Base-by-base conservation (phyloP, 2,329 filamentous ascomycete genomes). In the Neofusicoccum parvum region DNA sequence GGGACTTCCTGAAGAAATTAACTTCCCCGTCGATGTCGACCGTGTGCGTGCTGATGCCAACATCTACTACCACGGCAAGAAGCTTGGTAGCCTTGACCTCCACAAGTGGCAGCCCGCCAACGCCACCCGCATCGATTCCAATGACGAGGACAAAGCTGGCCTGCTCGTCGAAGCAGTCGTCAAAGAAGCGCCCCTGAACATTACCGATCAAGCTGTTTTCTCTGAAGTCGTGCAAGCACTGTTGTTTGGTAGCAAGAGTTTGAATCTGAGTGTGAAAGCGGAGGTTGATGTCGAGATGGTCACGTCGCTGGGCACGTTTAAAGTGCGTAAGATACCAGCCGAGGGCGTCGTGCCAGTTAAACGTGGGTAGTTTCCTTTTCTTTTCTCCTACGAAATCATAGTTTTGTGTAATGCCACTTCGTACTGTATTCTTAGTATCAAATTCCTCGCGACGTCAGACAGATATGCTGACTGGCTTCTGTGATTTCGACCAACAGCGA, bases 291-390 rank as follows among this genome's bases (percentile, higher is more conserved):
- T 94, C 69, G 87, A 91, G 72, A 87, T 97, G 60, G 83, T 88
- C 66, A 97, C 94, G 36, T 89, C 90, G 32, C 83, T 99, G 68
- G 95, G 95, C 56, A 83, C 89, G 70, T 86, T 98, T 73, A 85
- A 90, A 63, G 82, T 98, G 72, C 92, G 92, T 77, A 88, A 90
- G 70, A 90, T 99, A 72, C 94, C 94, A 54, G 92, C 77, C 49
- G 85, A 93, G 82, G 94, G 95, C 71, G 87, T 89, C 73, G 89
- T 99, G 74, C 91, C 91, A 79, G 87, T 98, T 82, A 96, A 96
- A 87, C 91, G 93, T 97, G 90, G 88, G 94, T 92, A 59, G 83
- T 79, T 84, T 83, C 80, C 82, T 85, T 66, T 62, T 70, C 80
- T 15, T 70, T 87, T 53, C 77, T 27, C 20, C 10, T 41, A 56